phyloP scores from a whole-genome alignment of 306 rosid species.

The Vigna mungo region DNA sequence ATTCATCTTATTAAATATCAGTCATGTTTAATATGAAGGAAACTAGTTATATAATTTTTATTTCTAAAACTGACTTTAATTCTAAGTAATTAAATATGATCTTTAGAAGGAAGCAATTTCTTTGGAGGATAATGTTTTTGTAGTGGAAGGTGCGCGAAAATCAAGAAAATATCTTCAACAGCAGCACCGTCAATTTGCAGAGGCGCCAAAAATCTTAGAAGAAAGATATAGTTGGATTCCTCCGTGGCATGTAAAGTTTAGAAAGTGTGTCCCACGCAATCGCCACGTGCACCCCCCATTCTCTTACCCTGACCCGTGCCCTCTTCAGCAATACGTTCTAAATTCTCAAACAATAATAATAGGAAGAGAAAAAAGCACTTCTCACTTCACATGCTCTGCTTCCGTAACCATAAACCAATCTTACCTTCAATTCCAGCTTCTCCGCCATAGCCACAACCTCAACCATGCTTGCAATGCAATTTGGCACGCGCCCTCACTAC shows the following conservation, averaged over 20 bases:
- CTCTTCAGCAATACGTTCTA: slow-evolving; percentile 29
- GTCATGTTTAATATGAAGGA: too few relatives aligned
- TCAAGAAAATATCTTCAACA: too few relatives aligned
- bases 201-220: background rate
- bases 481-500: slow-evolving; percentile 40
- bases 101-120: too few relatives aligned
- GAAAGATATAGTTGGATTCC: background rate
- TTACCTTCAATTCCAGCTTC: background rate
- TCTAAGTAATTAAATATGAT: too few relatives aligned
- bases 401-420: background rate
- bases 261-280: slow-evolving; percentile 40
- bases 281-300: slow-evolving; percentile 48
- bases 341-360: background rate
- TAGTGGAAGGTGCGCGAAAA: too few relatives aligned
- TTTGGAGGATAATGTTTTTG: too few relatives aligned
- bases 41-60: too few relatives aligned
- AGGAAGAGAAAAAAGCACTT: background rate
- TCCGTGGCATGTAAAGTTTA: slow-evolving; percentile 3
- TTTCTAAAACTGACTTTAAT: too few relatives aligned
- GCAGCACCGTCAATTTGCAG: too few relatives aligned
- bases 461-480: slow-evolving; percentile 66
- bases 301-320: slow-evolving; percentile 36
- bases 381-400: background rate
- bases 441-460: background rate
- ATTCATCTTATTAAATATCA: too few relatives aligned